A percentile compares a stretch with the other conserved stretches of the same genome.
phyloP scores from a whole-genome alignment of 371 early-diverging fungal genomes.

The Capniomyces stellatus region DNA sequence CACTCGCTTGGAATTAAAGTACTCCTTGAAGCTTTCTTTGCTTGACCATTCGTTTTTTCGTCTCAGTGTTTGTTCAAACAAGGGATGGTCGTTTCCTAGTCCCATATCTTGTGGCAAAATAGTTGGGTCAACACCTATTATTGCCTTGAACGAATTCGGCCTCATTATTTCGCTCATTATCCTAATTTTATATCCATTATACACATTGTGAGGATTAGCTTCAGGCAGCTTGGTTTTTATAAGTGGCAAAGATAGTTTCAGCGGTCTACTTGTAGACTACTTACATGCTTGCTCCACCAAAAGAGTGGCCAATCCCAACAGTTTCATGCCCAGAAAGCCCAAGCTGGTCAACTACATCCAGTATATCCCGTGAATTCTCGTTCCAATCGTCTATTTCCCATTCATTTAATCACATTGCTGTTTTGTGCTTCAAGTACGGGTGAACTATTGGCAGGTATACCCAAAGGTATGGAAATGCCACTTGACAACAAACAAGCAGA shows the following conservation, averaged over 20 bases:
- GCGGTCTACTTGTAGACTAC: too few relatives aligned
- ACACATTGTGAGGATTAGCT: too few relatives aligned
- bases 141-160: not conserved
- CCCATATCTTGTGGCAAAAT: not conserved
- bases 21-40: not conserved
- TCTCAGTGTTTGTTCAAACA: not conserved
- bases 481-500: too few relatives aligned
- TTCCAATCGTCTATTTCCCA: too few relatives aligned
- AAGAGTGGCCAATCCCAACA: slow-evolving; percentile 21
- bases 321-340: not conserved
- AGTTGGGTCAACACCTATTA: not conserved
- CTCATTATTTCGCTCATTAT: not conserved
- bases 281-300: slow-evolving; percentile 9
- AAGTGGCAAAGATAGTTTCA: too few relatives aligned
- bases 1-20: not conserved
- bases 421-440: too few relatives aligned
- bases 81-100: not conserved
- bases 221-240: too few relatives aligned
- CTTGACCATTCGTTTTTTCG: not conserved
- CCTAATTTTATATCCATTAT: too few relatives aligned
- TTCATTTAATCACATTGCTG: too few relatives aligned
- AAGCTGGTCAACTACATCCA: slow-evolving; percentile 11
- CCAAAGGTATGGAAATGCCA: too few relatives aligned
- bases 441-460: too few relatives aligned
- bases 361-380: slow-evolving; percentile 13